Percentiles rank a stretch among this genome's conserved stretches.
phyloP scores from a whole-genome alignment of 495 filamentous ascomycete genomes.

The Tuber indicum region DNA sequence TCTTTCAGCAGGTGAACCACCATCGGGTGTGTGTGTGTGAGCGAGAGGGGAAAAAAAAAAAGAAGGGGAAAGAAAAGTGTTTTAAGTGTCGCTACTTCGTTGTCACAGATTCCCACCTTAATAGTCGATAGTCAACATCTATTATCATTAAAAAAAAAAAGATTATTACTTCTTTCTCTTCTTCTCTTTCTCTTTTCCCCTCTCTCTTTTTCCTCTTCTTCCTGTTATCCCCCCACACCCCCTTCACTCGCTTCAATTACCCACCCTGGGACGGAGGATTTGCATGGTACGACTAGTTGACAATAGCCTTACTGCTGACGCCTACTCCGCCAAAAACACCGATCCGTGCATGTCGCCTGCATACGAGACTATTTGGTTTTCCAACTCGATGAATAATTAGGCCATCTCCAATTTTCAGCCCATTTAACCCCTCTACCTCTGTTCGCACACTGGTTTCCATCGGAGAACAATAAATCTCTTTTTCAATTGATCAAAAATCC shows the following conservation, averaged over 20 bases:
- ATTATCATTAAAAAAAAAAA: not conserved
- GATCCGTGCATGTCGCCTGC: constrained; percentile 35
- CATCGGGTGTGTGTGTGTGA: not conserved
- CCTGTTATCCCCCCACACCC: constrained; percentile 23
- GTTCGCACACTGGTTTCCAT: constrained; percentile 25
- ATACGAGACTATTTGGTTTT: constrained; percentile 37
- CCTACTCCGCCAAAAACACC: constrained; percentile 18
- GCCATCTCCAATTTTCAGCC: constrained; percentile 22
- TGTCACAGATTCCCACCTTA: constrained; percentile 2
- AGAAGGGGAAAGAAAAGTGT: not conserved
- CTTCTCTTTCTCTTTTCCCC: constrained; percentile 7
- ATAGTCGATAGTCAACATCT: constrained; percentile 2
- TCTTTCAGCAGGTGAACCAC: not conserved
- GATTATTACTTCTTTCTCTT: not conserved
- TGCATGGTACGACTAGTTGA: constrained; percentile 33
- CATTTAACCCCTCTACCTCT: constrained; percentile 17
- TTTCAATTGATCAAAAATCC: constrained; percentile 28
- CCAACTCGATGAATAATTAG: constrained; percentile 35
- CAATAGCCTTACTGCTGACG: constrained; percentile 28
- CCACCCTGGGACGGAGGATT: constrained; percentile 17
- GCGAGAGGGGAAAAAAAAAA: not conserved
- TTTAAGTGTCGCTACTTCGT: not conserved
- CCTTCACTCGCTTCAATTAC: constrained; percentile 25
- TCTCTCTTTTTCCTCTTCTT: constrained; percentile 31
- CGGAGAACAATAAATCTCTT: constrained; percentile 11